Base-by-base conservation (phyloP, 1,284 basidiomycete species). In the Trametes hirsuta region DNA sequence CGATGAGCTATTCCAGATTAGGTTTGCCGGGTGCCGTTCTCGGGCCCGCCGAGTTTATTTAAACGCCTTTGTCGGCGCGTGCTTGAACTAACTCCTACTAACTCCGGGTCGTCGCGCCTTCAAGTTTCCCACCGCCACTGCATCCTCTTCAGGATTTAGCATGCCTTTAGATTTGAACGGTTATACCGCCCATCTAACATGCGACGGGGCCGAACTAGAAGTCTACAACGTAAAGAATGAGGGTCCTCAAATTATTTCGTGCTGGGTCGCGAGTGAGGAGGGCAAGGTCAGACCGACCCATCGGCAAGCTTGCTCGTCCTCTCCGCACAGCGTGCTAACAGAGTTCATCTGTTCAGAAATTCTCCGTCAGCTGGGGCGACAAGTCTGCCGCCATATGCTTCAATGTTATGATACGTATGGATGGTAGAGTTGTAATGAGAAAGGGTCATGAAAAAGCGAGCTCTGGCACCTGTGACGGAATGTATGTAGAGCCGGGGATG, bases 191-290 rank as follows among this genome's bases (percentile, higher is more conserved):
- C 53, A 55, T 39, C 44, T 62, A 11, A 22, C 18, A 37, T 59
- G 52, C 49, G 61, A 59, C 2, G 45, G 45, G 8, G 22, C 52
- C 11, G 57, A 58, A 22, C 52, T 62, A 6, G 18, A 36, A 4
- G 25, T 35, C 5, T 62, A 58, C 36, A 45, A 44, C 22, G 36
- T 54, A 1, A 24, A 56, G 36, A 24, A 45, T 1, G 42, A 50
- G 22, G 57, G 53, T 14, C 53, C 37, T 11, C 40, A 34, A 35
- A 62, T 42, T 4, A 22, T 55, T 12, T 34, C 47, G 12, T 62
- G 61, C 24, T 58, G 53, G 51, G 55, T 62, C 8, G 22, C 61
- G 3, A 62, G 61, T 22, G 61, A 62, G 45, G 53, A 48, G 15
- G 61, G 56, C 21, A 62, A 62, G 40, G 61, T 62, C 30, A 24